These are phyloP conservation scores for Geosmithia putterillii DNA, from an alignment of 2,329 filamentous ascomycete species.

Conservation along the genomic window DNA sequence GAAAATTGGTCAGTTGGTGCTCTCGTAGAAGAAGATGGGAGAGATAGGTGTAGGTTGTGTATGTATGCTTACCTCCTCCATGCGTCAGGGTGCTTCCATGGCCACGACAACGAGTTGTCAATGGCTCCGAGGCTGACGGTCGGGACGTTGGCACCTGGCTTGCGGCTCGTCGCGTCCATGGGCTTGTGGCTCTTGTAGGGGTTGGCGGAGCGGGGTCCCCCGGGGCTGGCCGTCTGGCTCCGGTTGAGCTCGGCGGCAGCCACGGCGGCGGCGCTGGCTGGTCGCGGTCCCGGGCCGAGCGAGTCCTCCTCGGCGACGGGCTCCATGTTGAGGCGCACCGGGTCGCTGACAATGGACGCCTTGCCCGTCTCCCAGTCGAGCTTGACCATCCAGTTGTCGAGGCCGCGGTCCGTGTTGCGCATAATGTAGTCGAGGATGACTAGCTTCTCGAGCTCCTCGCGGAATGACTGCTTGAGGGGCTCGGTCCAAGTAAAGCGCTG, in stretches of 20 bases:
- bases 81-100: conserved; percentile 97
- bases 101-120: conserved; percentile 96
- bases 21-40: no score
- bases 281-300: conserved; percentile 1
- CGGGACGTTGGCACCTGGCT: conserved; percentile 33
- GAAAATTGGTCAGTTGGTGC: background rate
- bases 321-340: conserved; percentile 54
- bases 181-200: conserved; percentile 71
- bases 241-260: no score
- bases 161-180: conserved; percentile 61
- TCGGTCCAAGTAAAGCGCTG: conserved; percentile 81
- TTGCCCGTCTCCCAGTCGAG: conserved; percentile 76
- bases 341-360: conserved; percentile 78
- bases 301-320: conserved; percentile 20
- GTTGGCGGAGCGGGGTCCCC: conserved; percentile 33
- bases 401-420: conserved; percentile 91
- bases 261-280: background rate
- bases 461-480: conserved; percentile 74
- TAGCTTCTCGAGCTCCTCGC: conserved; percentile 91
- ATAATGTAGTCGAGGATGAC: conserved; percentile 98
- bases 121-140: conserved; percentile 79
- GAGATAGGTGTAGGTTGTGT: background rate
- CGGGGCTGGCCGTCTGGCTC: conserved; percentile 1
- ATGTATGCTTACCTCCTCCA: conserved; percentile 40
- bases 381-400: conserved; percentile 99